These are phyloP conservation scores for Thraustotheca clavata DNA, from an alignment of 352 stramenopile genomes.

Conservation along the genomic window DNA sequence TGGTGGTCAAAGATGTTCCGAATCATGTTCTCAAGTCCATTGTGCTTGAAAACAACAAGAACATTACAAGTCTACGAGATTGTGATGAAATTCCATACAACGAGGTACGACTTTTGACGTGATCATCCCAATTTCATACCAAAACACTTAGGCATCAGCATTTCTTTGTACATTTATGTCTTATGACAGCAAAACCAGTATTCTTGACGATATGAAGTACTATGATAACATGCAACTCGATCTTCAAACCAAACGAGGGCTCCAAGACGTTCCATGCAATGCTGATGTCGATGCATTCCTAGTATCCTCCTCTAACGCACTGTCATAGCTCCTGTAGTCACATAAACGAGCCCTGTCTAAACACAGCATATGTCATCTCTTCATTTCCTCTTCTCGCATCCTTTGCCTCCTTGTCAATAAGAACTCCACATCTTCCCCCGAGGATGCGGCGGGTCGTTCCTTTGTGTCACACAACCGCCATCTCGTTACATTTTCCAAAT, in stretches of 20 bases:
- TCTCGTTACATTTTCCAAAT: too few relatives aligned
- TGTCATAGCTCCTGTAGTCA: too few relatives aligned
- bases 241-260: slow-evolving; percentile 45
- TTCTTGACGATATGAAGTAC: slow-evolving; percentile 64
- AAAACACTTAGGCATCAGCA: slow-evolving; percentile 43
- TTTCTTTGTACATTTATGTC: slow-evolving; percentile 54
- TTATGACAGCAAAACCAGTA: slow-evolving; percentile 47
- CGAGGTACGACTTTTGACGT: slow-evolving; percentile 29
- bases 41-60: slow-evolving; percentile 78
- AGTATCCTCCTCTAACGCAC: too few relatives aligned
- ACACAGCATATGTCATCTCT: too few relatives aligned
- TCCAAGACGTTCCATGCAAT: slow-evolving; percentile 16
- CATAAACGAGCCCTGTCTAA: too few relatives aligned
- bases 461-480: too few relatives aligned
- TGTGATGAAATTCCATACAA: slow-evolving; percentile 70
- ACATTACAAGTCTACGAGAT: slow-evolving; percentile 65
- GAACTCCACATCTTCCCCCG: too few relatives aligned
- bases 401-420: too few relatives aligned
- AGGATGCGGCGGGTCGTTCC: too few relatives aligned
- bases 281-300: background rate
- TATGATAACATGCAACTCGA: slow-evolving; percentile 48
- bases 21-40: slow-evolving; percentile 67
- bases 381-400: too few relatives aligned
- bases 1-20: slow-evolving; percentile 75
- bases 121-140: slow-evolving; percentile 12